Percentiles rank a stretch among this genome's conserved stretches.
Conservation (phyloP, 106 monocot genomes). For the Ottelia alismoides region DNA sequence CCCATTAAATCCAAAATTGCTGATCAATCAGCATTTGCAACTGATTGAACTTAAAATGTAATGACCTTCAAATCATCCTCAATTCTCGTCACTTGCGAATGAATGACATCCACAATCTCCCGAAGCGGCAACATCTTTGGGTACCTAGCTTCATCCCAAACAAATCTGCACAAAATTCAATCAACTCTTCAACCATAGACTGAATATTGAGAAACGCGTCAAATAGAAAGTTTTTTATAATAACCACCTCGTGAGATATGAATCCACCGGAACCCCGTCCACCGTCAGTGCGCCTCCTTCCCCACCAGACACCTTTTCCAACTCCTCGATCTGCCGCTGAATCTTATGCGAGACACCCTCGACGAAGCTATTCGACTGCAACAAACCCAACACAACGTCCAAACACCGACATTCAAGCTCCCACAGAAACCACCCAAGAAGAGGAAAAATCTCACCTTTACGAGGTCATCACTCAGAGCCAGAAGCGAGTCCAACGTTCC, state of each 20-base stretch:
- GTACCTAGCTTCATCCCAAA: too few species aligned
- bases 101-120: too few species aligned
- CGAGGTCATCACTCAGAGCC: too few species aligned
- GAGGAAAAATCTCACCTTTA: too few species aligned
- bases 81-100: slow-evolving; percentile 58
- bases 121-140: too few species aligned
- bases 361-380: slow-evolving; percentile 70
- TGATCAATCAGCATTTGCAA: too few species aligned
- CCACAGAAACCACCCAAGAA: background rate
- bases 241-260: slow-evolving; percentile 69
- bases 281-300: slow-evolving; percentile 70
- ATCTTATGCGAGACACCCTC: slow-evolving; percentile 85
- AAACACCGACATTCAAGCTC: background rate
- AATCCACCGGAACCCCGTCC: too few species aligned
- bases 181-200: slow-evolving; percentile 60
- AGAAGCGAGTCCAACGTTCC: too few species aligned
- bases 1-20: too few species aligned
- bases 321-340: slow-evolving; percentile 75
- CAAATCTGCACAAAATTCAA: too few species aligned
- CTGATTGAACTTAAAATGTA: too few species aligned
- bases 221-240: background rate
- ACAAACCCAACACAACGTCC: slow-evolving; percentile 45
- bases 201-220: too few species aligned
- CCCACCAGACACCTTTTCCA: slow-evolving; percentile 47
- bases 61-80: slow-evolving; percentile 89